Evolutionary conservation across 768 basidiomycete species (phyloP).

Genomic region (Leccinum imitatum): DNA sequence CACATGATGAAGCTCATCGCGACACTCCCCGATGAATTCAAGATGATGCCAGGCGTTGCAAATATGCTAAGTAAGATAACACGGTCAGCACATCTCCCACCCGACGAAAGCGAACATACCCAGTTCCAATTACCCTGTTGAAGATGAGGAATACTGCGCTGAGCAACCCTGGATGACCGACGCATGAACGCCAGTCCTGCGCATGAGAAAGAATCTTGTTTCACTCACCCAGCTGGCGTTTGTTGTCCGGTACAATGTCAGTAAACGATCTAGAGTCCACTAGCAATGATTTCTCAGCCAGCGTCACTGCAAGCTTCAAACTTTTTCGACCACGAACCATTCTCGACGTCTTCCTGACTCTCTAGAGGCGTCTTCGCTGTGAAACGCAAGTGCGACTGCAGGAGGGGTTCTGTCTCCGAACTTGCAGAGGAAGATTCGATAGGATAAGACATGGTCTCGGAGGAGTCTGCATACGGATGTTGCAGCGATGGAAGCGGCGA

Average conservation of each 20-base stretch:
- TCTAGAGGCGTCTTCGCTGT: not conserved
- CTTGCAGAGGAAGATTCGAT: not conserved
- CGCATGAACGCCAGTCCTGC: not conserved
- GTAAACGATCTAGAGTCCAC: constrained; percentile 18
- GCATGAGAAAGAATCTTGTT: not conserved
- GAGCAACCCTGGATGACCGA: constrained; percentile 22
- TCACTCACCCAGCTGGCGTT: constrained; percentile 50
- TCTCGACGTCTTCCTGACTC: constrained; percentile 1
- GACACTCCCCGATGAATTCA: constrained; percentile 67
- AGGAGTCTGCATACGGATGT: not conserved
- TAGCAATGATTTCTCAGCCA: constrained; percentile 1
- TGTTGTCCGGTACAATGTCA: constrained; percentile 48
- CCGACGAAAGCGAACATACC: constrained; percentile 38
- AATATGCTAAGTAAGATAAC: constrained; percentile 54
- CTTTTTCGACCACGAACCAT: constrained; percentile 13
- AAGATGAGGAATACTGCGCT: constrained; percentile 69
- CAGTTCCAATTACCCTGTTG: constrained; percentile 74
- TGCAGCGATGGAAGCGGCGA: not conserved
- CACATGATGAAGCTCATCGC: constrained; percentile 70
- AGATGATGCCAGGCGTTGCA: constrained; percentile 66
- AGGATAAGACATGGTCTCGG: constrained; percentile 5
- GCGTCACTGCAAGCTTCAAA: not conserved
- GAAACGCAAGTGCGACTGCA: constrained; percentile 2
- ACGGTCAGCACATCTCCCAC: constrained; percentile 1
- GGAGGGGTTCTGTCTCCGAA: constrained; percentile 25